A percentile compares a stretch with the other conserved stretches of the same genome.
These are phyloP conservation scores for Mortierella sp. DNA, from an alignment of 371 early-diverging fungal genomes.

Conservation along the genomic window DNA sequence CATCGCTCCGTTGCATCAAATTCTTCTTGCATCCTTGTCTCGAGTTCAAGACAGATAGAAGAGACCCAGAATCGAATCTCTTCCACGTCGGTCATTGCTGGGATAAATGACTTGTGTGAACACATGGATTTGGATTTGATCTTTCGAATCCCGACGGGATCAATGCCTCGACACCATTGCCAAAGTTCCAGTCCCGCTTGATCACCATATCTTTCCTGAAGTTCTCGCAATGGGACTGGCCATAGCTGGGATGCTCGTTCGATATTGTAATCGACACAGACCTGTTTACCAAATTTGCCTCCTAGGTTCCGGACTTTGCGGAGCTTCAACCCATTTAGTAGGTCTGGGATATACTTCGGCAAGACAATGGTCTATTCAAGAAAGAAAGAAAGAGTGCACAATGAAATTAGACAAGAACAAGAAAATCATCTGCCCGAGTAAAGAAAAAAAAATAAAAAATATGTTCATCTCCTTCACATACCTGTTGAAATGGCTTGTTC, in stretches of 20 bases:
- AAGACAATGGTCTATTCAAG: constrained; percentile 68
- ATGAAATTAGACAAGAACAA: neutral
- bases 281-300: constrained; percentile 86
- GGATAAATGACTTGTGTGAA: constrained; percentile 68
- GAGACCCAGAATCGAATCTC: constrained; percentile 68
- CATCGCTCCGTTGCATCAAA: constrained; percentile 43
- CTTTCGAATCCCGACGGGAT: constrained; percentile 57
- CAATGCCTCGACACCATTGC: constrained; percentile 73
- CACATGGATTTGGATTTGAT: constrained; percentile 63
- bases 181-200: constrained; percentile 64
- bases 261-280: constrained; percentile 69
- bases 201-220: constrained; percentile 54
- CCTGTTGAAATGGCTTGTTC: constrained; percentile 92
- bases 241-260: constrained; percentile 70
- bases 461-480: constrained; percentile 34
- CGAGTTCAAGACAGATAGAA: constrained; percentile 65
- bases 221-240: constrained; percentile 54
- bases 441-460: neutral
- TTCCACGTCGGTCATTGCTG: constrained; percentile 51
- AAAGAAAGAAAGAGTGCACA: neutral
- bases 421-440: neutral
- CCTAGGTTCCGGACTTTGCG: constrained; percentile 84
- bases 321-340: constrained; percentile 75
- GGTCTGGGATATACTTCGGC: constrained; percentile 59
- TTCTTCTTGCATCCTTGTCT: constrained; percentile 44